A percentile compares a stretch with the other conserved stretches of the same genome.
Conservation (phyloP, 257 asterid genomes). For the Nyctanthes arbortristis region DNA sequence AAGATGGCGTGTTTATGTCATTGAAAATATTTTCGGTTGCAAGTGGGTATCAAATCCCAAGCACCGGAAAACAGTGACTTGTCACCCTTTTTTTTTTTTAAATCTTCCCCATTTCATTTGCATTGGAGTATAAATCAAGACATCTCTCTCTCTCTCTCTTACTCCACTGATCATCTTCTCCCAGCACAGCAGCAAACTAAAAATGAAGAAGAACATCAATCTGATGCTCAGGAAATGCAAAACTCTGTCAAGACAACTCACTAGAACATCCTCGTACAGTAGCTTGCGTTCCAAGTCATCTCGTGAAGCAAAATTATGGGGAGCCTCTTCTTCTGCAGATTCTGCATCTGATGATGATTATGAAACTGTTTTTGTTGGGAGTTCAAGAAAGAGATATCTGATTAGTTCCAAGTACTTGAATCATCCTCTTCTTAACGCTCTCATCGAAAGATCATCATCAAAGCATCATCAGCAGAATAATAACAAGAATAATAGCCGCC, state of each 20-base stretch:
- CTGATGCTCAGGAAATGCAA: conserved; percentile 63
- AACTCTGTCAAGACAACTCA: conserved; percentile 59
- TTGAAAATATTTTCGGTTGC: conserved; percentile 39
- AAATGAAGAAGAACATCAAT: conserved; percentile 54
- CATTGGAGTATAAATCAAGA: conserved; percentile 22
- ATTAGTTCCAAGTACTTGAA: conserved; percentile 57
- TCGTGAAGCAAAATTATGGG: conserved; percentile 35
- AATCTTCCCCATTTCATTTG: no score
- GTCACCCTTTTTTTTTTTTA: conserved; percentile 32
- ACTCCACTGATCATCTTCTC: conserved; percentile 5
- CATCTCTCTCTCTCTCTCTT: conserved; percentile 7
- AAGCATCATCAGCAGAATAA: conserved; percentile 21
- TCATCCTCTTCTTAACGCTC: conserved; percentile 63
- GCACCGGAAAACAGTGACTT: conserved; percentile 45
- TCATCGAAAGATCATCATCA: conserved; percentile 57
- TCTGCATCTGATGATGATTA: conserved; percentile 15
- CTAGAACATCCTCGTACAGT: conserved; percentile 57
- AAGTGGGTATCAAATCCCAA: conserved; percentile 41
- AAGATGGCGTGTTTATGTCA: conserved; percentile 55
- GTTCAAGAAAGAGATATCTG: conserved; percentile 48
- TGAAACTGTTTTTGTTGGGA: conserved; percentile 63
- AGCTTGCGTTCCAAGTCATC: conserved; percentile 63
- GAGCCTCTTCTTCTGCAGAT: not conserved
- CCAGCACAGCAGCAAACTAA: no score
- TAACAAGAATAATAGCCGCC: no score